A percentile compares a stretch with the other conserved stretches of the same genome.
Conservation (phyloP, 2,329 filamentous ascomycete species). For the Dactylellina leptospora region DNA sequence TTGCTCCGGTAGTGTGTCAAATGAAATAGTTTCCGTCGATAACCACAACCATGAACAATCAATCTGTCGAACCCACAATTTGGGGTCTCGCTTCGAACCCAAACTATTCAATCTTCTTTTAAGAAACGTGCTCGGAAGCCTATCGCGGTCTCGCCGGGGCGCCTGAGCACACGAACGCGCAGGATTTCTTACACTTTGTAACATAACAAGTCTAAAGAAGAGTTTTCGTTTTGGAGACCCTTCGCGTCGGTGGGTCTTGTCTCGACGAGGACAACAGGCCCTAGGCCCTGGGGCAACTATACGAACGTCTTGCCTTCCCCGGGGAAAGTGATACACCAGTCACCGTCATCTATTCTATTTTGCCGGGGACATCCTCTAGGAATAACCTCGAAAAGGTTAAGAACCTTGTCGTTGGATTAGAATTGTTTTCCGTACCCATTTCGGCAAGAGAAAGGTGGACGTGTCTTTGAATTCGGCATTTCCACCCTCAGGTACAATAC, state of each 20-base stretch:
- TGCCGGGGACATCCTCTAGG: constrained; percentile 19
- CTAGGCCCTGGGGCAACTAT: constrained; percentile 5
- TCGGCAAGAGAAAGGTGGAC: constrained; percentile 26
- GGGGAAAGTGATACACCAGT: constrained; percentile 3
- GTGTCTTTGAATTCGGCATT: constrained; percentile 3
- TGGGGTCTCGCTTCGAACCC: constrained; percentile 25
- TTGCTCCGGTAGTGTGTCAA: constrained; percentile 26
- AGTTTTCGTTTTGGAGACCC: constrained; percentile 9
- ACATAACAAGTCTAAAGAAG: neutral
- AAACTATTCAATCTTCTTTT: constrained; percentile 35
- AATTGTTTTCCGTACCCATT: constrained; percentile 28
- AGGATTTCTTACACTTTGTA: constrained; percentile 2
- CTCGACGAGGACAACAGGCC: constrained; percentile 5
- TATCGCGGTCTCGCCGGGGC: constrained; percentile 38
- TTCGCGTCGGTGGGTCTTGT: constrained; percentile 24
- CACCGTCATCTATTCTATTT: constrained; percentile 18
- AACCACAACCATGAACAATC: constrained; percentile 4
- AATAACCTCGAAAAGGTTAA: neutral
- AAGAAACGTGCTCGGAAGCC: constrained; percentile 51
- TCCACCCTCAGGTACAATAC: constrained; percentile 28
- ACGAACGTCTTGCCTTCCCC: neutral
- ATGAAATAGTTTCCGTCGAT: constrained; percentile 46
- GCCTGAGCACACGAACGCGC: constrained; percentile 25
- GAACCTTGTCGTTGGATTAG: constrained; percentile 9
- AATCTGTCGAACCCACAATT: neutral